Percentiles rank a stretch among this genome's conserved stretches.
Evolutionary conservation across 2,329 filamentous ascomycete species (phyloP).

Genomic region (Aspergillus fischeri): DNA sequence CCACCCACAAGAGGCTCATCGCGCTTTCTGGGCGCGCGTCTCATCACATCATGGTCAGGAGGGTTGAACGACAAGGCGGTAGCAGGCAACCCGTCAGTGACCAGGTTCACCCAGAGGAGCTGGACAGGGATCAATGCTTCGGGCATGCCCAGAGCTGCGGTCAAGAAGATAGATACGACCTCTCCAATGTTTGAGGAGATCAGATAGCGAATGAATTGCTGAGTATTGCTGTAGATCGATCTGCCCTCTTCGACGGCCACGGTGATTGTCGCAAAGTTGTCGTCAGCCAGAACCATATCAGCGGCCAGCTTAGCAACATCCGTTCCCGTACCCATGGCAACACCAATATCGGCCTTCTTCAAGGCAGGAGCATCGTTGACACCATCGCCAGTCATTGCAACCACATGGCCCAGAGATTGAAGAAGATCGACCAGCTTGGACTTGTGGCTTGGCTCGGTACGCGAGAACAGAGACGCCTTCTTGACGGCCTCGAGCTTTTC

Average conservation of each 20-base stretch:
- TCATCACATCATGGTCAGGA: constrained; percentile 98
- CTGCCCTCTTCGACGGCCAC: constrained; percentile 93
- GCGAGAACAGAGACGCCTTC: constrained; percentile 86
- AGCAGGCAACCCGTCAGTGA: constrained; percentile 93
- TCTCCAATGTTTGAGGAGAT: constrained; percentile 99
- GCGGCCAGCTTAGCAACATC: constrained; percentile 95
- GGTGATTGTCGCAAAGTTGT: constrained; percentile 98
- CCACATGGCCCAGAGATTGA: constrained; percentile 86
- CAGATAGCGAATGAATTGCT: constrained; percentile 98
- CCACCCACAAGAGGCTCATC: constrained; percentile 89
- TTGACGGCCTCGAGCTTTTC: constrained; percentile 83
- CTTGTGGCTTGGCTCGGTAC: constrained; percentile 94
- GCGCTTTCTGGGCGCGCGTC: constrained; percentile 80
- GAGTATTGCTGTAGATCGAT: constrained; percentile 99
- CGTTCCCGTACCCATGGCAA: constrained; percentile 97
- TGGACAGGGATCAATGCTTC: constrained; percentile 96
- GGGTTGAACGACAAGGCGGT: constrained; percentile 98
- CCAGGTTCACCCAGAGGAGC: constrained; percentile 96
- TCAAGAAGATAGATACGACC: constrained; percentile 97
- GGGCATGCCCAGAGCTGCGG: constrained; percentile 92
- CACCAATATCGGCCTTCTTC: constrained; percentile 98
- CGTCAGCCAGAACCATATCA: constrained; percentile 97
- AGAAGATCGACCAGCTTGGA: constrained; percentile 96
- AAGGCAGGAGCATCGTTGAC: constrained; percentile 97
- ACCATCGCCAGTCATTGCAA: constrained; percentile 98